phyloP scores from a whole-genome alignment of 768 basidiomycete genomes.

The Pisolithus microcarpus region DNA sequence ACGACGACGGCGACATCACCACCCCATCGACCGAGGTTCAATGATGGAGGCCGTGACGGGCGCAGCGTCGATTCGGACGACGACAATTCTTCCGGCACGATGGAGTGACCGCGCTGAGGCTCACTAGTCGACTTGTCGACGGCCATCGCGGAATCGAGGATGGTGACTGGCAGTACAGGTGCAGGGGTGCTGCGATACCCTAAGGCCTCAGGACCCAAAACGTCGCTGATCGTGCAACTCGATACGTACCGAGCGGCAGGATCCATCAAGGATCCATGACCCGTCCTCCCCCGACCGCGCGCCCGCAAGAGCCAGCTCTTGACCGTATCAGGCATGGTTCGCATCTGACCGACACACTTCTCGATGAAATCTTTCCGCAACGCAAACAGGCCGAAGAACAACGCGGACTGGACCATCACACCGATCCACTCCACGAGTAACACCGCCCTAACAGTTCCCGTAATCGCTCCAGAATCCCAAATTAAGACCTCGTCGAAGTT shows the following conservation, averaged over 20 bases:
- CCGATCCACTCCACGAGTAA: constrained; percentile 26
- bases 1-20: constrained; percentile 1
- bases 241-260: constrained; percentile 7
- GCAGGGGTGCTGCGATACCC: constrained; percentile 7
- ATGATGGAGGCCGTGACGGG: constrained; percentile 3
- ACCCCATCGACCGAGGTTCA: background rate
- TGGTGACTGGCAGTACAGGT: constrained; percentile 13
- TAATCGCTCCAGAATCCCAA: constrained; percentile 13
- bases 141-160: constrained; percentile 17
- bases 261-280: background rate
- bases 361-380: constrained; percentile 36
- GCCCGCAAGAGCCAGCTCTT: background rate
- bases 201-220: constrained; percentile 5
- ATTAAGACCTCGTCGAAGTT: constrained; percentile 29
- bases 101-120: constrained; percentile 2
- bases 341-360: background rate
- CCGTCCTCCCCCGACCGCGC: background rate
- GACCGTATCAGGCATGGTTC: constrained; percentile 6
- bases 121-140: constrained; percentile 7
- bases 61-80: background rate
- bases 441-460: constrained; percentile 28
- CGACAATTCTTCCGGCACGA: constrained; percentile 1
- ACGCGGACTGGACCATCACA: constrained; percentile 23
- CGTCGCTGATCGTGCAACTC: background rate
- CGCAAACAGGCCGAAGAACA: constrained; percentile 53